phyloP scores from a whole-genome alignment of 2,329 filamentous ascomycete genomes.

The Fusarium udum region DNA sequence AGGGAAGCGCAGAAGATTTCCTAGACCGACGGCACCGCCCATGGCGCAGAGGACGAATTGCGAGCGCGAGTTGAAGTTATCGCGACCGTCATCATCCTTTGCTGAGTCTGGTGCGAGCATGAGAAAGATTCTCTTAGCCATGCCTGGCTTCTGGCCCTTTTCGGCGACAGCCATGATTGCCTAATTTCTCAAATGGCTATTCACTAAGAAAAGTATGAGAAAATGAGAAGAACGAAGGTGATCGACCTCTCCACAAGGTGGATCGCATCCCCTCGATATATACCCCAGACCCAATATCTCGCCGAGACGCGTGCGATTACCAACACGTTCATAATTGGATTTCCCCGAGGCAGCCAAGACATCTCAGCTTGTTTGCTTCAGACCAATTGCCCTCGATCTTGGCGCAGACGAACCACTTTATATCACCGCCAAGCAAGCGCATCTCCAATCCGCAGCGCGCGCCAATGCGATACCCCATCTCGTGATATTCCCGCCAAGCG shows the following conservation, averaged over 20 bases:
- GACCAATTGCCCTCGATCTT: conserved; percentile 19
- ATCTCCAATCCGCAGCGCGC: conserved; percentile 15
- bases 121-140: conserved; percentile 31
- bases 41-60: conserved; percentile 44
- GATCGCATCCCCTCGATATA: conserved; percentile 15
- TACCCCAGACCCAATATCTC: background rate
- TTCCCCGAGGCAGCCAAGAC: conserved; percentile 15
- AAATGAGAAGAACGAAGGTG: background rate
- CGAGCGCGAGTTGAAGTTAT: conserved; percentile 41
- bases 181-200: no score
- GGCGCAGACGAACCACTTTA: conserved; percentile 18
- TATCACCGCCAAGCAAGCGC: conserved; percentile 25
- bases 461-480: conserved; percentile 25
- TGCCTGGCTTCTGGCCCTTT: conserved; percentile 23
- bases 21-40: conserved; percentile 63
- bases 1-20: conserved; percentile 64
- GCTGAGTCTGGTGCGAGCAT: conserved; percentile 36
- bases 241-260: conserved; percentile 6
- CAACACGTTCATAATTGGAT: background rate
- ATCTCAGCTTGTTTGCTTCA: background rate
- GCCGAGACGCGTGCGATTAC: background rate
- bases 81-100: conserved; percentile 42
- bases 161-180: conserved; percentile 24
- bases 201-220: background rate
- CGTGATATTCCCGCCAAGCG: conserved; percentile 30